Evolutionary conservation across 2,329 filamentous ascomycete genomes (phyloP).

Genomic region (Diaporthe destruens): DNA sequence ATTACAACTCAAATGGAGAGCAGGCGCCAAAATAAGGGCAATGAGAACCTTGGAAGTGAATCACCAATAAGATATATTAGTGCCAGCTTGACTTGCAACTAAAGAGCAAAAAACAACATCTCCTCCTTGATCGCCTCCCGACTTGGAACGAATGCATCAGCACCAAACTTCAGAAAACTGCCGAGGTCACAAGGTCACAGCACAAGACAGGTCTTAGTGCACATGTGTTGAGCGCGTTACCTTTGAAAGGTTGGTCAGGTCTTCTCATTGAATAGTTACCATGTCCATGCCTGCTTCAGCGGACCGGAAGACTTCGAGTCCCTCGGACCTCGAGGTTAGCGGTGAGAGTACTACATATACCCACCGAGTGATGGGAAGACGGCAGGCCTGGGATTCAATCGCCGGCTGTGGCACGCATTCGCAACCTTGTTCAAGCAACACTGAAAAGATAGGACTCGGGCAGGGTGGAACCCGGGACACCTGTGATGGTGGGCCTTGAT

Average conservation of each 20-base stretch:
- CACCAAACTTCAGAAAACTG: too few species aligned
- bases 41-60: too few species aligned
- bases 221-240: neutral
- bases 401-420: neutral
- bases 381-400: neutral
- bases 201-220: neutral
- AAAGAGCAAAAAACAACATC: neutral
- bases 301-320: neutral
- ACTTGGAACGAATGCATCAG: neutral
- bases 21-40: neutral
- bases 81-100: neutral
- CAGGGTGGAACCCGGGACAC: neutral
- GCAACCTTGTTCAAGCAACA: neutral
- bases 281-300: neutral
- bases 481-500: neutral
- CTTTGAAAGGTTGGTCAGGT: neutral
- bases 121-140: neutral
- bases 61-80: too few species aligned
- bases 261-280: neutral
- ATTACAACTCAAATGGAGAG: too few species aligned
- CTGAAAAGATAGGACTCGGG: neutral
- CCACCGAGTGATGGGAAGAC: neutral
- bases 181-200: neutral
- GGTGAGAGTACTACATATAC: neutral
- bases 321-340: neutral